A percentile compares a stretch with the other conserved stretches of the same genome.
Evolutionary conservation across 805 yeast genomes (phyloP).

Genomic region (Candida krabiensis): DNA sequence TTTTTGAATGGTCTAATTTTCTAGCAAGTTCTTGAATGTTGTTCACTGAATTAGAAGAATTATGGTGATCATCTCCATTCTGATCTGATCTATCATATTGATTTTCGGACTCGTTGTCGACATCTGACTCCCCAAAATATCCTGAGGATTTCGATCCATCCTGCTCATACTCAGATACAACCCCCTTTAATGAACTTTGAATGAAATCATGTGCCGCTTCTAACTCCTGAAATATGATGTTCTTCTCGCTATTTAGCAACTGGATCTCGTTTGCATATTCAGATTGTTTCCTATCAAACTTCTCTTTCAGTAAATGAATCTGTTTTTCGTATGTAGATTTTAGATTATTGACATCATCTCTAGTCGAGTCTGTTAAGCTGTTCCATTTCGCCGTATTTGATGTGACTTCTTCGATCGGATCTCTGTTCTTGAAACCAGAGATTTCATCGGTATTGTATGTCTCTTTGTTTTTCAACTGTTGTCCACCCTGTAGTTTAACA

Average conservation of each 20-base stretch:
- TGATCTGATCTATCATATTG: background rate
- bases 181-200: conserved; percentile 3
- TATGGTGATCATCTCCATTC: background rate
- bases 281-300: conserved; percentile 3
- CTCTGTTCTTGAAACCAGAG: background rate
- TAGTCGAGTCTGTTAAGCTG: too few species aligned
- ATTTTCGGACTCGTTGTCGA: background rate
- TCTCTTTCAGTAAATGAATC: conserved; percentile 2
- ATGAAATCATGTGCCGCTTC: conserved; percentile 14
- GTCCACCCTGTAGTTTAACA: too few species aligned
- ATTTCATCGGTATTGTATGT: background rate
- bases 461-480: background rate
- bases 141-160: background rate
- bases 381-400: background rate
- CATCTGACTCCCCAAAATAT: background rate
- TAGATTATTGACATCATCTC: conserved; percentile 2
- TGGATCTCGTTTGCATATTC: conserved; percentile 4
- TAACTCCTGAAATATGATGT: conserved; percentile 15
- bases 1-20: conserved; percentile 4
- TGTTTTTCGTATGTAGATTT: conserved; percentile 5
- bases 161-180: background rate
- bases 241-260: conserved; percentile 11
- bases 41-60: background rate
- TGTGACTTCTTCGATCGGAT: background rate
- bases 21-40: background rate